phyloP scores from a whole-genome alignment of 441 rosid species.

The Arabidopsis hybrid region DNA sequence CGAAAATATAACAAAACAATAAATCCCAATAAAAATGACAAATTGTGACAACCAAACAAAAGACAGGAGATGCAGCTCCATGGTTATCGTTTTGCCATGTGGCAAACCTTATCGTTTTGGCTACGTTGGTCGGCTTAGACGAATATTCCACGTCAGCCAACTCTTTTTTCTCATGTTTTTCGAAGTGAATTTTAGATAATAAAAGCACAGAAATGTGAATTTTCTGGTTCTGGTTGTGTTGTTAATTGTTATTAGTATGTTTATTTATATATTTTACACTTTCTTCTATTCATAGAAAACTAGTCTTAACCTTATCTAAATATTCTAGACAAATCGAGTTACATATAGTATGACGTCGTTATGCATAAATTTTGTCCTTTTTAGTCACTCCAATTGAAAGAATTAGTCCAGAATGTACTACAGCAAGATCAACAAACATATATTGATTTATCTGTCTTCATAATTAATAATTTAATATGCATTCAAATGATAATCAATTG shows the following conservation, averaged over 20 bases:
- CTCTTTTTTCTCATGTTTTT: background rate
- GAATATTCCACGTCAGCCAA: constrained; percentile 29
- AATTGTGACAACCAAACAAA: background rate
- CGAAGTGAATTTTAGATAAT: too few species aligned
- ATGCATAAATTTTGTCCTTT: background rate
- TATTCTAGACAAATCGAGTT: background rate
- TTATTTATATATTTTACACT: background rate
- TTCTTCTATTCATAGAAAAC: background rate
- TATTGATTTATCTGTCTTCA: constrained; percentile 11
- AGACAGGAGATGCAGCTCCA: constrained; percentile 5
- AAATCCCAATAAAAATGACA: background rate
- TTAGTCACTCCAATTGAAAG: constrained; percentile 1
- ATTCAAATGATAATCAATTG: background rate
- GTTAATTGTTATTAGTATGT: background rate
- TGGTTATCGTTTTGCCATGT: constrained; percentile 25
- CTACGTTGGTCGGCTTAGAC: constrained; percentile 38
- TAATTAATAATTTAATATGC: background rate
- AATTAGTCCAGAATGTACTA: constrained; percentile 14
- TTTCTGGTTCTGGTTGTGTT: background rate
- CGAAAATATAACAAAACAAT: background rate
- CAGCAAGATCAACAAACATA: constrained; percentile 7
- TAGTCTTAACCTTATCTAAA: background rate
- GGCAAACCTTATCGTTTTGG: constrained; percentile 35
- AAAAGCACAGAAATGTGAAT: too few species aligned
- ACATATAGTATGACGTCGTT: background rate